Evolutionary conservation across 2,329 filamentous ascomycete genomes (phyloP), one percentile per base, ranked within the genome.

Genomic region (Grosmannia huntii): DNA sequence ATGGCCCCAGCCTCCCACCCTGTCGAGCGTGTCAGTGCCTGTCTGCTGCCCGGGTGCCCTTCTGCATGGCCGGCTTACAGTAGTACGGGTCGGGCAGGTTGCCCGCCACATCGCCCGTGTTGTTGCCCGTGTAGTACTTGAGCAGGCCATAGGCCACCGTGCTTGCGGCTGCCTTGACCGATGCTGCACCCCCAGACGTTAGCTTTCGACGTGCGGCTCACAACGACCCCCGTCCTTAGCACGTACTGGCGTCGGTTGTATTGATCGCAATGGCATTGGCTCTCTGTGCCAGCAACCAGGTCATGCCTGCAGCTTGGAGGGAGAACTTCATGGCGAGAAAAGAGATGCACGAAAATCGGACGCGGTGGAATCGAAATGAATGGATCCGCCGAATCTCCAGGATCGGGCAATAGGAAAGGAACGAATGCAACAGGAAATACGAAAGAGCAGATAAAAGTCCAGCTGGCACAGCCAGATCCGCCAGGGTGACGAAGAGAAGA

Each of bases 1-100:
- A 90, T 79, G 57, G 83, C 82, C 23, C 84, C 83, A 0, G 83
- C 82, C 69, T 89, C 85, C 86, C 86, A 90, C 86, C 75, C 85
- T 74, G 55, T 73, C 25, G 2, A 21, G n/a, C 27, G 12, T 31
- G 23, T 31, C 25, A 16, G 10, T 16, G 49, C 5, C 23, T 33
- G 25, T 21, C 69, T n/a, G 41, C 41, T 28, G 28, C 28, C 7
- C 28, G 28, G 36, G 3, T 4, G 12, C 12, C 36, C 16, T 16
- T 38, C 12, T 14, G 3, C 12, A 27, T 11, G 46, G 21, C 28
- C 25, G 1, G 71, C 70, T 75, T 71, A 72, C 86, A 90, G 68
- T 84, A 88, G 65, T 85, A 86, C 19, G 79, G 80, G 56, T 75
- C 73, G 16, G 80, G 80, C 52, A 83, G 67, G 68, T 83, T 83